Conservation (phyloP, 2,329 filamentous ascomycete genomes). For the Dichotomopilus funicola region DNA sequence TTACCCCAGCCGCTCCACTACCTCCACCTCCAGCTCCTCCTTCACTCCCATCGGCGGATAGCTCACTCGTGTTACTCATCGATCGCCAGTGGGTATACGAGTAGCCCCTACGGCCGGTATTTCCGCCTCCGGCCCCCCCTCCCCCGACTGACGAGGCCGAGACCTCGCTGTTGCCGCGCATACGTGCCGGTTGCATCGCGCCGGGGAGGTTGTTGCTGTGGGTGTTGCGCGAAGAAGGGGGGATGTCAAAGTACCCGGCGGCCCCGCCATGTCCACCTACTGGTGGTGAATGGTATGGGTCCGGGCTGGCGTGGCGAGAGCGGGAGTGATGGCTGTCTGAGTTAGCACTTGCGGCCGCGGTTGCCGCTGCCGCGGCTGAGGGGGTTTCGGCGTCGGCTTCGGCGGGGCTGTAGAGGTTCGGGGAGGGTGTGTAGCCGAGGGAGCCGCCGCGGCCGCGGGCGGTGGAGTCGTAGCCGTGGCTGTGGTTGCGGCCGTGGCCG, state of each 20-base stretch:
- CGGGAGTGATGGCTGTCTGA: neutral
- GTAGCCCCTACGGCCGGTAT: constrained; percentile 14
- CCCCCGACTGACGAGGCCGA: too few relatives aligned
- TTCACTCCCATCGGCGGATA: constrained; percentile 30
- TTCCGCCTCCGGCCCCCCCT: constrained; percentile 15
- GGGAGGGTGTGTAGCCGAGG: constrained; percentile 16
- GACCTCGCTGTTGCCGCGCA: constrained; percentile 32
- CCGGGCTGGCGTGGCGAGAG: constrained; percentile 23
- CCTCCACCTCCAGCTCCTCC: constrained; percentile 11
- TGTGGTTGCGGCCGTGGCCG: constrained; percentile 6
- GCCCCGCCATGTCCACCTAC: too few relatives aligned
- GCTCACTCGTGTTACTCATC: constrained; percentile 40
- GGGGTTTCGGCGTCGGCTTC: too few relatives aligned
- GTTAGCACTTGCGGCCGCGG: too few relatives aligned
- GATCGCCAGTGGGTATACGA: constrained; percentile 33
- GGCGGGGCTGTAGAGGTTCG: constrained; percentile 6
- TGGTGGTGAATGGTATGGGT: constrained; percentile 14
- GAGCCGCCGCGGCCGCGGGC: constrained; percentile 19
- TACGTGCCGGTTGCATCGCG: constrained; percentile 14
- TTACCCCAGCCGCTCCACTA: neutral
- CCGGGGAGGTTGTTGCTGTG: constrained; percentile 11
- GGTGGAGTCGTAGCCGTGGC: neutral
- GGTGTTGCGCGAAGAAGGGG: constrained; percentile 11
- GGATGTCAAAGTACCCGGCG: constrained; percentile 23
- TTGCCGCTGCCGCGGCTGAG: too few relatives aligned